Evolutionary conservation across 306 rosid genomes (phyloP).

Genomic region (Dryas octopetala): DNA sequence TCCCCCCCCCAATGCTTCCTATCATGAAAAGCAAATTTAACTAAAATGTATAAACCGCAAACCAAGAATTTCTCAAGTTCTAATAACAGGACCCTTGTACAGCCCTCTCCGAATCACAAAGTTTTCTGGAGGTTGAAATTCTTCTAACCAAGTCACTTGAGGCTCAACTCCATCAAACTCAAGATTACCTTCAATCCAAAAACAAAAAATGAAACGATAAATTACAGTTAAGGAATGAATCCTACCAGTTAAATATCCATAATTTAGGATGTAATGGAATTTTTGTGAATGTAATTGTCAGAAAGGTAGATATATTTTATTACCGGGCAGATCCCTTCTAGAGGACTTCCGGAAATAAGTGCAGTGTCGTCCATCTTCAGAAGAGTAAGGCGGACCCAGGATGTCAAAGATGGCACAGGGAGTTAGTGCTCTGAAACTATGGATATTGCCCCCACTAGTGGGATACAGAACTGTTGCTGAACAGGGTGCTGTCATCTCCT

Average conservation of each 20-base stretch:
- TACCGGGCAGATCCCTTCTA: slow-evolving; percentile 74
- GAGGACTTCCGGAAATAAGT: slow-evolving; percentile 76
- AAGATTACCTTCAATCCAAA: slow-evolving; percentile 43
- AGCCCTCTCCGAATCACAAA: slow-evolving; percentile 85
- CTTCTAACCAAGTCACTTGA: slow-evolving; percentile 81
- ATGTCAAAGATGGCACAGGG: slow-evolving; percentile 97
- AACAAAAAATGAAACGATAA: not conserved
- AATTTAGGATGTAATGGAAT: not conserved
- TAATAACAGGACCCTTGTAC: slow-evolving; percentile 91
- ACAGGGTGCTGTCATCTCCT: slow-evolving; percentile 74
- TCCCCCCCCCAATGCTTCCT: slow-evolving; percentile 50
- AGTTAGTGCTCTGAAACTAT: slow-evolving; percentile 78
- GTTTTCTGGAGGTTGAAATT: slow-evolving; percentile 80
- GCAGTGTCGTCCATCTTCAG: slow-evolving; percentile 84
- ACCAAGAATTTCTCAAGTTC: slow-evolving; percentile 54
- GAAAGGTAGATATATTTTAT: slow-evolving; percentile 9
- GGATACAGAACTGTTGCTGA: slow-evolving; percentile 87
- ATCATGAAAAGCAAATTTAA: slow-evolving; percentile 37
- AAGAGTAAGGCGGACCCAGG: slow-evolving; percentile 84
- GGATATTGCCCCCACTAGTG: slow-evolving; percentile 87
- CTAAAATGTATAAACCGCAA: slow-evolving; percentile 36
- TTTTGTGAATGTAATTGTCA: not conserved
- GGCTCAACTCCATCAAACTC: slow-evolving; percentile 55
- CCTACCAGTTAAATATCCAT: not conserved
- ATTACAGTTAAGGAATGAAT: not conserved